phyloP scores from a whole-genome alignment of 768 basidiomycete genomes.

The Coprinellus micaceus region DNA sequence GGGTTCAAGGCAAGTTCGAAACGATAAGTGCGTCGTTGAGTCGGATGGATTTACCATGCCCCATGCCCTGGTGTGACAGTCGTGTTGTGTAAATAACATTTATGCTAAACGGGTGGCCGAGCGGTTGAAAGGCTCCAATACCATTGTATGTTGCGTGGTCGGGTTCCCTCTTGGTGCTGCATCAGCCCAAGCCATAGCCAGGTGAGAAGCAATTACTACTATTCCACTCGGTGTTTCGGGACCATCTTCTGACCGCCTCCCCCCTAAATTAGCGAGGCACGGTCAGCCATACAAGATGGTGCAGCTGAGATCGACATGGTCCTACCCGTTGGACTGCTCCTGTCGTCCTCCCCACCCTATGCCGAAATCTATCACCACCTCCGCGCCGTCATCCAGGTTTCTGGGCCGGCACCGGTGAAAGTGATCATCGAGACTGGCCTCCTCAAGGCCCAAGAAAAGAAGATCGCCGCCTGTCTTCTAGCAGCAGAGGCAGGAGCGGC shows the following conservation, averaged over 20 bases:
- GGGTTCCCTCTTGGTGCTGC: constrained; percentile 51
- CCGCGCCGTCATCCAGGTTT: constrained; percentile 32
- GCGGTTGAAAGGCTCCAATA: constrained; percentile 34
- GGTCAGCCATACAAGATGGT: constrained; percentile 41
- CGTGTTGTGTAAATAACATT: constrained; percentile 49
- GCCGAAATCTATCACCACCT: constrained; percentile 37
- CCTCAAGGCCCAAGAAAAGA: constrained; percentile 38
- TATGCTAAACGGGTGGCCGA: constrained; percentile 40
- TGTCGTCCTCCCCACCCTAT: constrained; percentile 33
- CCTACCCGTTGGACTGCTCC: constrained; percentile 45
- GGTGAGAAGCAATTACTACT: constrained; percentile 27
- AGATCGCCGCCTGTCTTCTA: constrained; percentile 43
- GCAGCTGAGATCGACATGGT: constrained; percentile 53
- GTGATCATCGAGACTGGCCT: constrained; percentile 51
- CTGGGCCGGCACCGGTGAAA: constrained; percentile 36
- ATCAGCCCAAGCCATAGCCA: constrained; percentile 40
- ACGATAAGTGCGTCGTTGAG: neutral
- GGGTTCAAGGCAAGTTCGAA: constrained; percentile 41
- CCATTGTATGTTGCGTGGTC: constrained; percentile 44
- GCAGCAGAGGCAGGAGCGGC: constrained; percentile 48
- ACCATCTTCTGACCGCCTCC: neutral
- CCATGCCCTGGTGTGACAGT: constrained; percentile 24
- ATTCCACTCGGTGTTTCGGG: neutral
- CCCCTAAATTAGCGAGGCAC: constrained; percentile 36
- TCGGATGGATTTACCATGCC: neutral